phyloP scores from a whole-genome alignment of 345 rosid genomes.

The Bruguiera gymnorhiza region DNA sequence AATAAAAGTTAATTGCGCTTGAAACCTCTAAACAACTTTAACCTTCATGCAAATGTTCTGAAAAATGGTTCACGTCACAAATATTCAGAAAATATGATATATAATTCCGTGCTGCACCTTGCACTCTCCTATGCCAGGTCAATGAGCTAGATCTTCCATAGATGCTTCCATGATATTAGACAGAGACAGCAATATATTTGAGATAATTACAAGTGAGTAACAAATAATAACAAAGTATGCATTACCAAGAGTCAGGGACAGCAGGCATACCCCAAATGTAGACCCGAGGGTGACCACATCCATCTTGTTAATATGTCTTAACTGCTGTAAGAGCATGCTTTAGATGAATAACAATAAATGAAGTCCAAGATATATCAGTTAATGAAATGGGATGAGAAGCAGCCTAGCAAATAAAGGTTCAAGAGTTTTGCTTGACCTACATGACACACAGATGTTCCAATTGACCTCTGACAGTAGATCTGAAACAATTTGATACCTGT shows the following conservation, averaged over 20 bases:
- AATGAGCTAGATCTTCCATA: constrained; percentile 88
- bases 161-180: constrained; percentile 88
- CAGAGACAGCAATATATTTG: constrained; percentile 54
- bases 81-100: background rate
- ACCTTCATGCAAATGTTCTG: background rate
- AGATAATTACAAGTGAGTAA: constrained; percentile 1
- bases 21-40: background rate
- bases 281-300: constrained; percentile 97
- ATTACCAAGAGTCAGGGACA: background rate
- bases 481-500: constrained; percentile 43
- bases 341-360: constrained; percentile 42
- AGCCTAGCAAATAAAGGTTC: background rate
- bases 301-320: constrained; percentile 79
- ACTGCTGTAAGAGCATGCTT: constrained; percentile 74
- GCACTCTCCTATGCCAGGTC: constrained; percentile 95
- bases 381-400: background rate
- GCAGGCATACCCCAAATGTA: constrained; percentile 69
- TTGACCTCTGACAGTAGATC: background rate
- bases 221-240: background rate
- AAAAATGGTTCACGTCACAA: background rate
- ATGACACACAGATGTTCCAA: background rate
- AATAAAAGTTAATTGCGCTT: background rate
- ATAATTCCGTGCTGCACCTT: constrained; percentile 47
- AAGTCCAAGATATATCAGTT: constrained; percentile 11
- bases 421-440: background rate